Conservation (phyloP, 2,329 filamentous ascomycete genomes). For the Colletotrichum incanum region DNA sequence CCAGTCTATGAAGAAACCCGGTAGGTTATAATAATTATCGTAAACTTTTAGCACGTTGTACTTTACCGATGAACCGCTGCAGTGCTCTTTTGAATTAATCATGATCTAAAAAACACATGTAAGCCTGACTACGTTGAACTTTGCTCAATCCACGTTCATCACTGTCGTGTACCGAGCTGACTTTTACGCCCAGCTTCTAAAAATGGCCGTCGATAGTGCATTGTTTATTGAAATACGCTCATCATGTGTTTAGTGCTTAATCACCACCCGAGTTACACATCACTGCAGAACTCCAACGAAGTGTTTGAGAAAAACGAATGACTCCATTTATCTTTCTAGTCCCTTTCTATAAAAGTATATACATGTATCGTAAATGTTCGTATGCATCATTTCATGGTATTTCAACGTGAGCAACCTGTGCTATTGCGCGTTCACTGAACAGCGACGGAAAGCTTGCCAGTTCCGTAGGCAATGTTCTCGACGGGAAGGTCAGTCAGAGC, state of each 20-base stretch:
- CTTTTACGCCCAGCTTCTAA: not conserved
- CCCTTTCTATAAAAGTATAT: conserved; percentile 32
- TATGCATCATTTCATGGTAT: conserved; percentile 34
- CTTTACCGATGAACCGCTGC: no score
- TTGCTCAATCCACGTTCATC: not conserved
- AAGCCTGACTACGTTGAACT: not conserved
- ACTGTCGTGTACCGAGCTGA: not conserved
- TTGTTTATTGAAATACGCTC: conserved; percentile 1
- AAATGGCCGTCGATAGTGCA: not conserved
- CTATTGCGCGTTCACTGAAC: conserved; percentile 27
- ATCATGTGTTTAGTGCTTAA: no score
- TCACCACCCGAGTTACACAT: no score
- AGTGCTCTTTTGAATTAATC: not conserved
- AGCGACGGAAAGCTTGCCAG: conserved; percentile 55
- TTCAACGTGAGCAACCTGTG: conserved; percentile 12
- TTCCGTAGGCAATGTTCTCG: conserved; percentile 67
- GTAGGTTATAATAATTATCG: no score
- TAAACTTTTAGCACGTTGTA: no score
- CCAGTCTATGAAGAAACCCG: no score
- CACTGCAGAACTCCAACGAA: not conserved
- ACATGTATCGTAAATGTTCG: conserved; percentile 40
- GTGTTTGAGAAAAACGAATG: not conserved
- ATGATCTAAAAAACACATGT: not conserved
- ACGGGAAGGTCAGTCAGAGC: conserved; percentile 58
- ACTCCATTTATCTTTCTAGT: not conserved